phyloP scores from a whole-genome alignment of 257 asterid genomes.

The Leptodermis oblonga region DNA sequence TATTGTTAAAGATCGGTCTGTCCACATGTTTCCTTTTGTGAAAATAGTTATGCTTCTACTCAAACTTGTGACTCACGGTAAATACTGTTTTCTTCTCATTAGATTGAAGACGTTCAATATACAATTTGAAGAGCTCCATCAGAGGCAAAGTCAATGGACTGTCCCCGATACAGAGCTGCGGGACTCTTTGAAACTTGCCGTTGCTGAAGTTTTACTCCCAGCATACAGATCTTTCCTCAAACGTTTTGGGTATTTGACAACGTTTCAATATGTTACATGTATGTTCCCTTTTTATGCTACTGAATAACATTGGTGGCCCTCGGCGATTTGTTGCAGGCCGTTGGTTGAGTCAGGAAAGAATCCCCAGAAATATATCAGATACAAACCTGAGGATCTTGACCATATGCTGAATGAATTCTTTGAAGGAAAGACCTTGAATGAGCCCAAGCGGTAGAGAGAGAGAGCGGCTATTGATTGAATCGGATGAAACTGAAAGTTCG shows the following conservation, averaged over 20 bases:
- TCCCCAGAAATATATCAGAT: constrained; percentile 94
- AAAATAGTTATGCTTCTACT: constrained; percentile 9
- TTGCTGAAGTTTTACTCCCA: constrained; percentile 92
- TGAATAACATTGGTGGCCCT: not conserved
- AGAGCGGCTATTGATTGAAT: not conserved
- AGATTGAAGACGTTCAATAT: constrained; percentile 85
- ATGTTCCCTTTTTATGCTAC: not conserved
- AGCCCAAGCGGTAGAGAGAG: constrained; percentile 70
- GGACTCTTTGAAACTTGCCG: constrained; percentile 93
- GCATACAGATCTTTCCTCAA: constrained; percentile 94
- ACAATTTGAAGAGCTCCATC: constrained; percentile 98
- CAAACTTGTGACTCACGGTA: not conserved
- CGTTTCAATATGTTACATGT: not conserved
- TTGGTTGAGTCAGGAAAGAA: constrained; percentile 89
- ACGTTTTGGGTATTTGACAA: constrained; percentile 66
- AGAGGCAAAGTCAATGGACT: constrained; percentile 97
- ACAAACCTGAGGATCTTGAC: constrained; percentile 96
- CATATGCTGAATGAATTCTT: constrained; percentile 96
- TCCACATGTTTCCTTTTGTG: constrained; percentile 22
- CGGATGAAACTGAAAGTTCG: not conserved
- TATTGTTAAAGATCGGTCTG: constrained; percentile 76
- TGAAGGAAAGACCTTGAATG: constrained; percentile 90
- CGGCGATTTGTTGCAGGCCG: constrained; percentile 47
- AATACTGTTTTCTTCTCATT: constrained; percentile 13
- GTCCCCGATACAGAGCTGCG: constrained; percentile 96